Base-by-base conservation (phyloP, 257 asterid genomes). In the Lavandula angustifolia region DNA sequence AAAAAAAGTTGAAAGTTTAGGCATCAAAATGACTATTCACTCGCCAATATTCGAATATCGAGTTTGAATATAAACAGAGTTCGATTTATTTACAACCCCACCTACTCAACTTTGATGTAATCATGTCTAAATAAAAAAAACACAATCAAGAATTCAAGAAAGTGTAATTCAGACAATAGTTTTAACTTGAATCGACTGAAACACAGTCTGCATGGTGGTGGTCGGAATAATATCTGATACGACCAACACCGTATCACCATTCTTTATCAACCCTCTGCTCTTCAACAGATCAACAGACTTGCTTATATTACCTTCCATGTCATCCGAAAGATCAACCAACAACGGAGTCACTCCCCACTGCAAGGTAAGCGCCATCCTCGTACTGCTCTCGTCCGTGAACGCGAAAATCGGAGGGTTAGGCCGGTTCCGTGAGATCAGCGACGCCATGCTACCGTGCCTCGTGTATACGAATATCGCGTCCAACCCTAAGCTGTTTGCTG, bases 401-500 rank as follows among this genome's bases (percentile, higher is more conserved):
- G 90, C 97, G 57, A 90, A 87, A 67, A 87, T 80, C 1, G 97
- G 94, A 40, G 94, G 79, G 62, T 85, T 82, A 29, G 95, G 94
- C 3, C 95, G 87, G 78, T 82, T 87, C 2, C 94, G 75, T 8
- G 95, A 85, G 71, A 90, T 85, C 5, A 90, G 81, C 9, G 90
- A 83, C 1, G 95, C 95, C 97, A 90, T 90, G 69, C 68, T 82
- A 1, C 97, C 97, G 3, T 82, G 88, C 62, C 81, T 83, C 3
- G 95, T 90, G 85, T 77, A 90, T 40, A 83, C 95, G 29, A 90
- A 90, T 64, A 90, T 87, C 4, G 94, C 97, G 34, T 87, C 95
- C 66, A 85, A 67, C 4, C 88, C 87, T 49, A 87, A 70, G 78
- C 79, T 85, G 80, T 83, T 83, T n/a, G 97, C 97, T 90, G 83